Percentiles rank a stretch among this genome's conserved stretches.
phyloP scores from a whole-genome alignment of 352 stramenopile species.

The Blastocystis sp. region DNA sequence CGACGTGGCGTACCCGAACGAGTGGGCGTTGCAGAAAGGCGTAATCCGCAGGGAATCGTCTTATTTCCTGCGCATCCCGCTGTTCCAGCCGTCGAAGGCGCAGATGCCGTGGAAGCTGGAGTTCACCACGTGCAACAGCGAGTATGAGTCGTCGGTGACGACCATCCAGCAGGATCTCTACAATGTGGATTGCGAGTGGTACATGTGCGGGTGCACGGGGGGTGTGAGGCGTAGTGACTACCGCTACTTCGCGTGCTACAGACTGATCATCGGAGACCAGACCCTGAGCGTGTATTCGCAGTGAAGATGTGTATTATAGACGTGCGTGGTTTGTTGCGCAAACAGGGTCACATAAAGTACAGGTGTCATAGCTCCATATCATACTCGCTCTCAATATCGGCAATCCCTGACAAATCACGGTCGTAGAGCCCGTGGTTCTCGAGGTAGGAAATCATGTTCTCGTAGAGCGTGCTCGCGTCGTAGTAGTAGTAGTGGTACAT shows the following conservation, averaged over 20 bases:
- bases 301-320: background rate
- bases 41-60: background rate
- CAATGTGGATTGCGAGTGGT: background rate
- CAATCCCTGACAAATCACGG: slow-evolving; percentile 27
- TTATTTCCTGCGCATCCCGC: background rate
- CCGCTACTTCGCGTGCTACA: background rate
- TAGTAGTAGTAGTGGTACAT: slow-evolving; percentile 69
- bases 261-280: slow-evolving; percentile 2
- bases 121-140: slow-evolving; percentile 1
- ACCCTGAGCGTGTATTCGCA: background rate
- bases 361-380: slow-evolving; percentile 48
- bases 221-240: background rate
- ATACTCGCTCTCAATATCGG: slow-evolving; percentile 56
- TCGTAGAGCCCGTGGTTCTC: slow-evolving; percentile 62
- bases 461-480: slow-evolving; percentile 45
- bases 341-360: slow-evolving; percentile 16
- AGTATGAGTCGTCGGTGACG: background rate
- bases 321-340: background rate
- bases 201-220: background rate
- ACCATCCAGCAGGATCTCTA: background rate
- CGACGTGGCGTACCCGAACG: background rate
- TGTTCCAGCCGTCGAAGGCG: background rate
- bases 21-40: background rate
- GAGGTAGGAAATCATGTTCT: slow-evolving; percentile 62
- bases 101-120: background rate